These are phyloP conservation scores for Dioscorea dumetorum DNA, from an alignment of 106 monocot species.

Conservation along the genomic window DNA sequence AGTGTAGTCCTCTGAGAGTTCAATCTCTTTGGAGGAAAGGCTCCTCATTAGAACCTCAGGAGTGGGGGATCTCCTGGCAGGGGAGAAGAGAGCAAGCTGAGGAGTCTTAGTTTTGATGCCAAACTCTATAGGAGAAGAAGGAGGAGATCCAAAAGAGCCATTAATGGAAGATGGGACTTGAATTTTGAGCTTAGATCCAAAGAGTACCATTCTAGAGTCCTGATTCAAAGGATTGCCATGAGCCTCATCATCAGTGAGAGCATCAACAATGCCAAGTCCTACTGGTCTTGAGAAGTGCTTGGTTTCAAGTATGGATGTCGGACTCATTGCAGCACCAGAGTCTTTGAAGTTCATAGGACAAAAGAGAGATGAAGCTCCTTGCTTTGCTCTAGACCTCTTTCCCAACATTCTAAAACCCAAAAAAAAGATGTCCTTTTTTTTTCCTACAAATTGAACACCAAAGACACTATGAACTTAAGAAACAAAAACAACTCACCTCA, in stretches of 20 bases:
- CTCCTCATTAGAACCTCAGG: constrained; percentile 6
- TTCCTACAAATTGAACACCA: no score
- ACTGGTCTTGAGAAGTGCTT: constrained; percentile 19
- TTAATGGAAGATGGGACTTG: constrained; percentile 25
- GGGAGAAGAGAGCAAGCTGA: constrained; percentile 38
- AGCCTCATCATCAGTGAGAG: constrained; percentile 17
- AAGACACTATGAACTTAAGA: no score
- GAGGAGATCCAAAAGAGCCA: constrained; percentile 6
- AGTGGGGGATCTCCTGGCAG: constrained; percentile 12
- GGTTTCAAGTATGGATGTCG: constrained; percentile 35
- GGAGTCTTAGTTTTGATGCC: constrained; percentile 49
- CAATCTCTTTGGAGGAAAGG: constrained; percentile 35
- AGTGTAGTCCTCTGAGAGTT: constrained; percentile 67
- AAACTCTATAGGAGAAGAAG: constrained; percentile 48
- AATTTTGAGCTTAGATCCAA: constrained; percentile 54
- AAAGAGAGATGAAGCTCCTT: constrained; percentile 15
- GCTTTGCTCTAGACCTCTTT: constrained; percentile 39
- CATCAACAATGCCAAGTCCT: constrained; percentile 43
- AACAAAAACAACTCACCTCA: no score
- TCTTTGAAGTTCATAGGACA: constrained; percentile 10
- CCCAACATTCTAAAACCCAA: constrained; percentile 13
- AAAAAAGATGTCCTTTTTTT: no score
- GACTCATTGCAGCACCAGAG: constrained; percentile 26
- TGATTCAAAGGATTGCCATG: not conserved
- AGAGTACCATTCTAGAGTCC: constrained; percentile 22